A percentile compares a stretch with the other conserved stretches of the same genome.
phyloP scores from a whole-genome alignment of 192 early-diverging fungal genomes.

The Dimargaris xerosporica region DNA sequence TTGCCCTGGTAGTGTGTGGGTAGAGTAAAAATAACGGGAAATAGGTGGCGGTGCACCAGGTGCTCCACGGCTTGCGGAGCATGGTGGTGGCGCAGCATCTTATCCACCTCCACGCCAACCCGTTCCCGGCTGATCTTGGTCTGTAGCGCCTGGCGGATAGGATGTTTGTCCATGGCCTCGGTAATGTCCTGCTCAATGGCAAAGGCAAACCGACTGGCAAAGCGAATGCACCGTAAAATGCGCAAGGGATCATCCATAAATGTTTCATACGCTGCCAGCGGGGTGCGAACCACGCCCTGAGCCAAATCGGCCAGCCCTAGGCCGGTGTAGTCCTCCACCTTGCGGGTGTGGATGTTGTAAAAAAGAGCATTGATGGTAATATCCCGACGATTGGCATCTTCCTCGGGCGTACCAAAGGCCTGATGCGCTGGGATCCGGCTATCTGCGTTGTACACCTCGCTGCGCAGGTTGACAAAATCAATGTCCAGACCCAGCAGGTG shows the following conservation, averaged over 20 bases:
- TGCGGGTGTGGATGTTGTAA: conserved; percentile 76
- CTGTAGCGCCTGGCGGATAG: conserved; percentile 45
- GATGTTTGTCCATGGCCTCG: conserved; percentile 32
- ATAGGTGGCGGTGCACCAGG: conserved; percentile 30
- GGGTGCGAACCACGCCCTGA: conserved; percentile 66
- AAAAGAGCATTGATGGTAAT: conserved; percentile 96
- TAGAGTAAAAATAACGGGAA: conserved; percentile 16
- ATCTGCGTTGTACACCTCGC: conserved; percentile 71
- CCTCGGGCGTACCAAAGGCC: conserved; percentile 68
- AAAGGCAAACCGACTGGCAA: conserved; percentile 83
- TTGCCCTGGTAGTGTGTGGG: background rate
- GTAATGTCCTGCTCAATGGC: conserved; percentile 49
- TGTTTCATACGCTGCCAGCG: conserved; percentile 74
- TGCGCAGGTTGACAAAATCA: conserved; percentile 94
- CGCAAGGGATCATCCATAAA: conserved; percentile 92
- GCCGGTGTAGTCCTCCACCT: conserved; percentile 78
- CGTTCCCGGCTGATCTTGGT: conserved; percentile 85
- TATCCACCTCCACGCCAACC: conserved; percentile 81
- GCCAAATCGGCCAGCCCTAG: conserved; percentile 60
- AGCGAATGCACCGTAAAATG: conserved; percentile 83
- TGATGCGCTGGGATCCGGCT: conserved; percentile 63
- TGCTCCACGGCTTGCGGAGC: conserved; percentile 33
- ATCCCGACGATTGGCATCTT: conserved; percentile 91
- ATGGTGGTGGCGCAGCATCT: conserved; percentile 64
- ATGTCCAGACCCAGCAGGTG: conserved; percentile 58